Evolutionary conservation across 2,329 filamentous ascomycete genomes (phyloP), one percentile per base, ranked within the genome.

Genomic region (Gaeumannomyces tritici): DNA sequence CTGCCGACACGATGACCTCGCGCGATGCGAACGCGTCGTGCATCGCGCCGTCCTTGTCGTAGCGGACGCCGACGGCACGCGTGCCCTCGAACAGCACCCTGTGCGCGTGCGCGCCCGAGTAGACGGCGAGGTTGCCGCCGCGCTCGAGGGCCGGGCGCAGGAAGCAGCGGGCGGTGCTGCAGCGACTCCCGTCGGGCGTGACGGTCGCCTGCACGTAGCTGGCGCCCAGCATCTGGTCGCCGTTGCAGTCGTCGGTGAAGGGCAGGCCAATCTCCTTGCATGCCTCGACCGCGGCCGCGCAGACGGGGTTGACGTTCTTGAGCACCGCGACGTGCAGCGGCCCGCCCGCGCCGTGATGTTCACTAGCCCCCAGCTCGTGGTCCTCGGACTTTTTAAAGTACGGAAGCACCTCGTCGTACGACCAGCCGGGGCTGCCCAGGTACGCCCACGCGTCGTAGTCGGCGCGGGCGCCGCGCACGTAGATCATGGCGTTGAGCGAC

Each of bases 1-100:
- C 78, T 7, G 75, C 76, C 1, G 73, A 71, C 5, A 81, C 55
- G 29, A 80, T 74, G 4, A 81, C 73, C 63, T 81, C 78, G 29
- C 69, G 73, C 1, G 64, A 66, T 1, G 73, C 73, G 9, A 55
- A 64, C 13, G 71, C 63, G 0, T 58, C 67, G 59, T 62, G 59
- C 42, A 27, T 28, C 21, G 33, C 28, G 21, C 59, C 61, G 56
- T 47, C 62, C 11, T 12, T 28, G 21, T 51, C 55, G n/a, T 60
- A 18, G 60, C 61, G 62, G 15, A 60, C 61, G 13, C 55, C 61
- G 33, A 56, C 62, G 11, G 62, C 59, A 21, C 9, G 35, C 6
- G 15, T 26, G 27, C 27, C 57, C n/a, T 55, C 55, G 21, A 65
- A 65, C 5, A 65, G 47, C 28, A 65, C 55, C 26, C 57, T 62